Conservation (phyloP, 306 rosid species). For the Gastrolobium bilobum region DNA sequence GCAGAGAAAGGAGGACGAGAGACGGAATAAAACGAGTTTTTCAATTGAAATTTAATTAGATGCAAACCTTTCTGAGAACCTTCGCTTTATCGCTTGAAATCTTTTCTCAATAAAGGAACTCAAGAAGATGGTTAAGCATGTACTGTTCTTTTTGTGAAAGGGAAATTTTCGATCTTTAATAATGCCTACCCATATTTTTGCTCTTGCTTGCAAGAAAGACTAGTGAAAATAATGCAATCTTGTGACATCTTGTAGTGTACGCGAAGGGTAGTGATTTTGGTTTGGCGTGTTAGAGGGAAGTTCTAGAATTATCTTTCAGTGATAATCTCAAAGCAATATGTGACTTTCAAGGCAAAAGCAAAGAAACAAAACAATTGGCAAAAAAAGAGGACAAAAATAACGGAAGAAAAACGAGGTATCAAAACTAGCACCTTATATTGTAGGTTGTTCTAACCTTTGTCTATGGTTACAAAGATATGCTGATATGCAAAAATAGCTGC, state of each 20-base stretch:
- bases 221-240: conserved; percentile 29
- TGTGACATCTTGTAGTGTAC: conserved; percentile 55
- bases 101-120: not conserved
- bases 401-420: not conserved
- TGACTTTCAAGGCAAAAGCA: conserved; percentile 1
- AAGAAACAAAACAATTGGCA: not conserved
- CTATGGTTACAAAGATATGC: no score
- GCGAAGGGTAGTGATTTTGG: conserved; percentile 52
- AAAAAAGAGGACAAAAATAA: not conserved
- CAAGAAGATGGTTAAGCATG: not conserved
- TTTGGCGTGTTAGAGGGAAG: conserved; percentile 32
- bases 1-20: not conserved
- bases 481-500: no score
- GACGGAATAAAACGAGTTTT: not conserved
- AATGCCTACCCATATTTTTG: conserved; percentile 26
- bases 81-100: not conserved
- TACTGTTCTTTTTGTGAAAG: not conserved
- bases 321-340: conserved; percentile 12
- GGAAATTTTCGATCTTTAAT: conserved; percentile 1
- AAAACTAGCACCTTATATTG: not conserved
- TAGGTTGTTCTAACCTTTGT: not conserved
- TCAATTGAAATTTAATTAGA: not conserved
- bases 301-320: conserved; percentile 7
- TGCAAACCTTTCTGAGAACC: conserved; percentile 9
- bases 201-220: conserved; percentile 60